phyloP scores from a whole-genome alignment of 345 rosid genomes.

The Firmiana major region DNA sequence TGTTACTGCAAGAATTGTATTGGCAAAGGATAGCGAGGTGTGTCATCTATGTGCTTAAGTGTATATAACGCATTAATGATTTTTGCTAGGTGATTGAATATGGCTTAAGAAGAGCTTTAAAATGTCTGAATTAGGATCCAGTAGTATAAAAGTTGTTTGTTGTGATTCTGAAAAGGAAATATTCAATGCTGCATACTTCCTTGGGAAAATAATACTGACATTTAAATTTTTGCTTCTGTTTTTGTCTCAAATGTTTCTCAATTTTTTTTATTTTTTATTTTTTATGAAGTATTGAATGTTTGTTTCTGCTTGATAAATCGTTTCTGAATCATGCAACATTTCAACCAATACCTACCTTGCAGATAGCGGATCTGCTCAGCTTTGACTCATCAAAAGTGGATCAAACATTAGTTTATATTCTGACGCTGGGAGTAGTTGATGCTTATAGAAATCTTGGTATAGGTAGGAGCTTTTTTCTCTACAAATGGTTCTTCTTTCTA shows the following conservation, averaged over 20 bases:
- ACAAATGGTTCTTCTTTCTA: not conserved
- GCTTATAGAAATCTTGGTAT: conserved; percentile 77
- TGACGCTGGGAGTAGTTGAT: conserved; percentile 89
- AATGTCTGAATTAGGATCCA: not conserved
- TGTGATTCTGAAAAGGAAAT: not conserved
- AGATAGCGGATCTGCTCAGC: conserved; percentile 81
- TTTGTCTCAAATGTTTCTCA: not conserved
- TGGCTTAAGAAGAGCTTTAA: not conserved
- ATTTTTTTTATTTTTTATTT: too few relatives aligned
- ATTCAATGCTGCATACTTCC: not conserved
- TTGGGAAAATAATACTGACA: not conserved
- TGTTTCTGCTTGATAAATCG: not conserved
- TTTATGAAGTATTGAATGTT: not conserved
- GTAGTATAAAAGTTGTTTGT: not conserved
- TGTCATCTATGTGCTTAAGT: conserved; percentile 27
- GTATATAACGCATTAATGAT: not conserved
- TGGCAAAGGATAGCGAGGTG: conserved; percentile 86
- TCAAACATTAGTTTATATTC: conserved; percentile 74
- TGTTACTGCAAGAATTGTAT: conserved; percentile 72
- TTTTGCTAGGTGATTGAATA: not conserved
- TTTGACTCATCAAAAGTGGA: conserved; percentile 65
- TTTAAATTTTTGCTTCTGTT: not conserved
- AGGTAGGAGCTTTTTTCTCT: conserved; percentile 38
- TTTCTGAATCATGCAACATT: not conserved
- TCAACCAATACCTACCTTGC: conserved; percentile 26